Base-by-base conservation (phyloP, 495 filamentous ascomycete species). In the Letharia columbiana region DNA sequence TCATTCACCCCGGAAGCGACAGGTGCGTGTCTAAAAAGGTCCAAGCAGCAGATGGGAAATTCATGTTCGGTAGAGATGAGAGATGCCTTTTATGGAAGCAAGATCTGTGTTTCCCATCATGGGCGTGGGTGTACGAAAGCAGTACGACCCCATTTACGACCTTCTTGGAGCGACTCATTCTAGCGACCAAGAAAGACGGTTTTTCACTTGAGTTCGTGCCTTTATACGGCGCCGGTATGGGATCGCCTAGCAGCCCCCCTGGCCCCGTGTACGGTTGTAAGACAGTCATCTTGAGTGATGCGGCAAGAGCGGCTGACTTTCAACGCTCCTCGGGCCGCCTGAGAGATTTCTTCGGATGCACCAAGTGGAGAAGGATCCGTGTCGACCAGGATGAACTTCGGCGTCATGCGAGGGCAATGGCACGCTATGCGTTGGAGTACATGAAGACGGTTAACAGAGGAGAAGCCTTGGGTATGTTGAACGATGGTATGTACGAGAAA, bases 81-180 rank as follows among this genome's bases (percentile, higher is more conserved):
- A 23, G 63, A 13, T 42, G 50, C 10, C 10, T 35, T 1, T 15
- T 64, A 42, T 64, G 63, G 63, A 45, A 64, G 28, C 41, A 35
- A 5, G 63, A 64, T 40, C 12, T 56, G 2, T 33, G 31, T 8
- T 64, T 64, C 13, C 63, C 63, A 4, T 20, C 49, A 20, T 64
- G 63, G 63, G 63, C 63, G 7, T 64, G 63, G 50, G 63, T 64
- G 12, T 58, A 56, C 17, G 39, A 64, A 28, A 6, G 15, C 8
- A 44, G 4, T 4, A 44, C 37, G 50, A 23, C 7, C 3, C 12
- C 49, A n/a, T 64, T 44, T 41, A 18, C 6, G 18, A 15, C 0
- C 7, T 64, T 58, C 8, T 15, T 2, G 10, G 35, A 58, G 1
- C n/a, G 52, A 11, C 39, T 64, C 0, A 37, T 18, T 11, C n/a